phyloP scores from a whole-genome alignment of 441 rosid genomes.

The Codiaeum variegatum region DNA sequence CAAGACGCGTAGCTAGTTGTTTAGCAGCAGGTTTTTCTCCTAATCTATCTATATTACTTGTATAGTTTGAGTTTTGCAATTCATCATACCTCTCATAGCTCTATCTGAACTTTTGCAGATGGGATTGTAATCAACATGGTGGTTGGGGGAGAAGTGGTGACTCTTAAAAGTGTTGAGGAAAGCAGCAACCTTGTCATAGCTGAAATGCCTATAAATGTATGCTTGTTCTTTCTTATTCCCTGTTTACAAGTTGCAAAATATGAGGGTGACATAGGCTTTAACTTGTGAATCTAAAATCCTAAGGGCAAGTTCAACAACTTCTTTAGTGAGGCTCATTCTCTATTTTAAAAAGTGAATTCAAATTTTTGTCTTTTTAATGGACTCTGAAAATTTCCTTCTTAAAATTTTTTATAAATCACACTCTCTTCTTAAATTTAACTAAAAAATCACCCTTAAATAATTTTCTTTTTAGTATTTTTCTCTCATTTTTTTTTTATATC shows the following conservation, averaged over 20 bases:
- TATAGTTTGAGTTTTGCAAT: constrained; percentile 4
- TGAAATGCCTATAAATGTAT: constrained; percentile 90
- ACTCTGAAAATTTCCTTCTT: too few species aligned
- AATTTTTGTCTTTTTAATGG: too few species aligned
- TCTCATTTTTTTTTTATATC: too few species aligned
- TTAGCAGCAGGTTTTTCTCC: constrained; percentile 69
- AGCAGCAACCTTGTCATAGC: constrained; percentile 59
- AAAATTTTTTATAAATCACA: too few species aligned
- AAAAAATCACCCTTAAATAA: too few species aligned
- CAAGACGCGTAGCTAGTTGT: constrained; percentile 68
- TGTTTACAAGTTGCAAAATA: neutral
- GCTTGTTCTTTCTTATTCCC: constrained; percentile 17
- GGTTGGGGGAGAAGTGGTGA: constrained; percentile 84
- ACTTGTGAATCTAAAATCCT: neutral
- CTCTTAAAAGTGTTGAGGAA: constrained; percentile 74
- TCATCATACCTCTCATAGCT: constrained; percentile 12
- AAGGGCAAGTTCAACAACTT: too few species aligned
- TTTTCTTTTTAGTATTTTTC: too few species aligned
- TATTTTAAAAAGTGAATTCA: too few species aligned
- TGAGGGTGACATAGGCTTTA: neutral
- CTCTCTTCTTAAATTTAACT: too few species aligned
- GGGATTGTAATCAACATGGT: constrained; percentile 88
- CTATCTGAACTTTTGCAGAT: constrained; percentile 43
- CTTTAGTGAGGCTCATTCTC: too few species aligned
- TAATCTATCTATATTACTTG: neutral